A percentile compares a stretch with the other conserved stretches of the same genome.
phyloP scores from a whole-genome alignment of 441 rosid species.

The Geranium incanum region DNA sequence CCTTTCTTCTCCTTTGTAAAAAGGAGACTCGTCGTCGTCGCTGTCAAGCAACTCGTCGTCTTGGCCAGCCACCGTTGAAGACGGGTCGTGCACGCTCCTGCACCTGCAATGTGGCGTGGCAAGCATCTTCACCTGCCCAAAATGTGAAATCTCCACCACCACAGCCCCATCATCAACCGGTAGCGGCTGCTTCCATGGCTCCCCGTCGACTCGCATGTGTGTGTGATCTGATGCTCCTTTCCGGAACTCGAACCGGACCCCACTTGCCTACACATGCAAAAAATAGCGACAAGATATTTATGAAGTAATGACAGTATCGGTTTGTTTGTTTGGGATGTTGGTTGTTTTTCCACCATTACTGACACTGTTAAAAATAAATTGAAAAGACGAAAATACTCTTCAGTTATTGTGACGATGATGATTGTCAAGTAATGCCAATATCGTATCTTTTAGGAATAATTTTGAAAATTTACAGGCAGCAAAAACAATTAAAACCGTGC shows the following conservation, averaged over 20 bases:
- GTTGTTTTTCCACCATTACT: too few species aligned
- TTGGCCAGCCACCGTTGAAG: conserved; percentile 24
- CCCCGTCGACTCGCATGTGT: conserved; percentile 92
- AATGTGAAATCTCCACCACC: conserved; percentile 77
- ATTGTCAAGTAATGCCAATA: too few species aligned
- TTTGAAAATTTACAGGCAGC: too few species aligned
- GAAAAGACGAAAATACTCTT: too few species aligned
- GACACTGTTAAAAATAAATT: too few species aligned
- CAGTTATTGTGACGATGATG: too few species aligned
- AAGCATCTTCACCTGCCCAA: conserved; percentile 83
- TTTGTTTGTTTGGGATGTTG: too few species aligned
- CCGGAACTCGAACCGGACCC: conserved; percentile 73
- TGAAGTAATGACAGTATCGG: too few species aligned
- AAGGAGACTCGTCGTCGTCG: conserved; percentile 37
- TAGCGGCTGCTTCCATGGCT: conserved; percentile 92
- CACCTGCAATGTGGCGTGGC: conserved; percentile 64
- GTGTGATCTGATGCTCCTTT: conserved; percentile 70
- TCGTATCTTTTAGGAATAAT: too few species aligned
- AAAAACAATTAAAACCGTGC: too few species aligned
- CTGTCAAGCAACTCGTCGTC: conserved; percentile 33
- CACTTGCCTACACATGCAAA: conserved; percentile 43
- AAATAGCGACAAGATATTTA: too few species aligned
- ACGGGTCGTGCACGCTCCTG: conserved; percentile 44
- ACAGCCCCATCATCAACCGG: conserved; percentile 66
- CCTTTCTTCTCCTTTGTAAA: conserved; percentile 36